Base-by-base conservation (phyloP, 345 rosid genomes). In the Pistacia integerrima region DNA sequence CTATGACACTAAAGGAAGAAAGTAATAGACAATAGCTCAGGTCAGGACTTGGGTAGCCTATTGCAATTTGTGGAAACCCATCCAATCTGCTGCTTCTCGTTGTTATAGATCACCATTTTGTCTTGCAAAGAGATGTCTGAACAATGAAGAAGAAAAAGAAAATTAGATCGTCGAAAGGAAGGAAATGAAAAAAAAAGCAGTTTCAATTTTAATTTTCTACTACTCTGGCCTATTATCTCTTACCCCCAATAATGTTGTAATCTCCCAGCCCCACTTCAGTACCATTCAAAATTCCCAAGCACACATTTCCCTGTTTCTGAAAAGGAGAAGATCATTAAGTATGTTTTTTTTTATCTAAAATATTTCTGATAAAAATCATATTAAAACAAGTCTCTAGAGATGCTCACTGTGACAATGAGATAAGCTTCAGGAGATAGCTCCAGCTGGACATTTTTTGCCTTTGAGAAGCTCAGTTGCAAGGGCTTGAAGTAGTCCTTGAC, bases 251-350 rank as follows among this genome's bases (percentile, higher is more conserved):
- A 49, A 93, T 13, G 44, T 88, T 90, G 69, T 77, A 33, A 74
- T 82, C 54, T 30, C 72, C 84, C 16, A 95, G 80, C 61, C 87
- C 93, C 7, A 62, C 81, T 77, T 88, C 92, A 35, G 82, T 77
- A 54, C 99, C 97, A 22, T 89, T 86, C 74, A 95, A 74, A 69
- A 94, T 87, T 72, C 98, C 98, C 79, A 91, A 74, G 83, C 98
- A 94, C n/a, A 85, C 95, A 79, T 90, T 93, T 64, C 97, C 94
- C 8, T 54, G 73, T 57, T 87, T 76, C 99, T 95, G 82, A n/a
- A 33, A 81, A 8, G 12, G 33, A 67, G 56, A 35, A 54, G 4
- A 36, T 5, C 46, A 28, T 51, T 61, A 74, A 44, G 18, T 22
- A 16, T 35, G 55, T 64, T n/a, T 41, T 41, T 41, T 41, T 8